Evolutionary conservation across 2,329 filamentous ascomycete species (phyloP), one percentile per base, ranked within the genome.

Genomic region (Zasmidium citrigriseum): DNA sequence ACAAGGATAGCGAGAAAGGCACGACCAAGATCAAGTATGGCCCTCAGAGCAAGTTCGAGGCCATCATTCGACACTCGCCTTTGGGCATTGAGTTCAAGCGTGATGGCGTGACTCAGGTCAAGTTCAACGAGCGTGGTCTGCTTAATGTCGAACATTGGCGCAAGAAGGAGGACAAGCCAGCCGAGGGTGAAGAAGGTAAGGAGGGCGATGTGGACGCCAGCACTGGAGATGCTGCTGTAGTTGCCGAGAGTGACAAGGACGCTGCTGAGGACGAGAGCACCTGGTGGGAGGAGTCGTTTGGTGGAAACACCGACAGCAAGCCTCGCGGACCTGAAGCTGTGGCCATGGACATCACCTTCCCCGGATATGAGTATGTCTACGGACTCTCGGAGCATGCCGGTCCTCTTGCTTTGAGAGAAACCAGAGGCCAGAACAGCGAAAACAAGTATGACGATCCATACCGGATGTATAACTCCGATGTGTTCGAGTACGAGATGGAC

Each of bases 201-300:
- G 83, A 79, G 55, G 73, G 78, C 48, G 77, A 80, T 51, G 68
- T 68, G 12, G 67, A 76, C 24, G 76, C 78, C 41, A 86, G 87
- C 58, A 82, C 77, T 54, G 73, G 78, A 48, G 77, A 80, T 50
- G 69, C 67, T 24, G 67, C 69, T 10, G 73, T 77, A 12, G 73
- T 75, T 52, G 75, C 78, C 51, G 71, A 75, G 46, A 71, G 74
- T 27, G 60, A 75, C 44, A 62, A 73, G 34, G 70, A 73, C 34
- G 69, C 77, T 11, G 82, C 80, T 14, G 85, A 89, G 63, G 90
- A 95, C 64, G 90, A 97, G 72, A 89, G 88, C 76, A 97, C 93
- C 2, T 97, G 92, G 91, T 99, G 95, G 95, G 95, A 99, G 5
- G 95, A 99, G 78, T 86, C 84, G 0, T 99, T 99, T 74, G 93